Evolutionary conservation across 345 rosid genomes (phyloP).

Genomic region (Dipteronia sinensis): DNA sequence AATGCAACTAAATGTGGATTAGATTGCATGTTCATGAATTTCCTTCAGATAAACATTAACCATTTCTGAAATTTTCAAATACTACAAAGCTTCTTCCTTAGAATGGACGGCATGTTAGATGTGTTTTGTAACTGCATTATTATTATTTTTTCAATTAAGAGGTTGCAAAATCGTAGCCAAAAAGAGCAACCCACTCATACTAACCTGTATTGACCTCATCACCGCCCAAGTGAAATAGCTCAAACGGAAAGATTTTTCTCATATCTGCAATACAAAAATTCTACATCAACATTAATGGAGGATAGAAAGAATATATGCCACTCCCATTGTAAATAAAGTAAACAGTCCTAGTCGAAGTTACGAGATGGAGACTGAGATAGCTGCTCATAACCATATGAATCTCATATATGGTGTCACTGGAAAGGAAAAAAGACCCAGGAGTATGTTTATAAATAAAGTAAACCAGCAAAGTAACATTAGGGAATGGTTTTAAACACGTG

Average conservation of each 20-base stretch:
- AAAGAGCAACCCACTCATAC: slow-evolving; percentile 25
- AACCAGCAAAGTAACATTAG: neutral
- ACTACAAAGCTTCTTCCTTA: neutral
- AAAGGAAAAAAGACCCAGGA: neutral
- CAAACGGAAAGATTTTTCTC: slow-evolving; percentile 92
- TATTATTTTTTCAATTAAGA: neutral
- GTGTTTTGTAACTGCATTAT: neutral
- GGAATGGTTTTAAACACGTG: neutral
- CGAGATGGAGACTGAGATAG: neutral
- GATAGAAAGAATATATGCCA: neutral
- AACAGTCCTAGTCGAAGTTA: neutral
- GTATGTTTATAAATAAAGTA: neutral
- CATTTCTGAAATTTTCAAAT: neutral
- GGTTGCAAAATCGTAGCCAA: neutral
- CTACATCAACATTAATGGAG: neutral
- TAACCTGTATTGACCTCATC: slow-evolving; percentile 93
- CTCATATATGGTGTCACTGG: no score
- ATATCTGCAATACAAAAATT: slow-evolving; percentile 47
- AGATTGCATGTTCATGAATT: neutral
- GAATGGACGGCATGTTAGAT: neutral
- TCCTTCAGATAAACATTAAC: neutral
- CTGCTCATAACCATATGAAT: no score
- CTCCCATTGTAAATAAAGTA: neutral
- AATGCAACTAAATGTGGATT: neutral
- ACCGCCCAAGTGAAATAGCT: slow-evolving; percentile 96